These are phyloP conservation scores for Niebla homalea DNA, from an alignment of 495 filamentous ascomycete genomes.

Conservation along the genomic window DNA sequence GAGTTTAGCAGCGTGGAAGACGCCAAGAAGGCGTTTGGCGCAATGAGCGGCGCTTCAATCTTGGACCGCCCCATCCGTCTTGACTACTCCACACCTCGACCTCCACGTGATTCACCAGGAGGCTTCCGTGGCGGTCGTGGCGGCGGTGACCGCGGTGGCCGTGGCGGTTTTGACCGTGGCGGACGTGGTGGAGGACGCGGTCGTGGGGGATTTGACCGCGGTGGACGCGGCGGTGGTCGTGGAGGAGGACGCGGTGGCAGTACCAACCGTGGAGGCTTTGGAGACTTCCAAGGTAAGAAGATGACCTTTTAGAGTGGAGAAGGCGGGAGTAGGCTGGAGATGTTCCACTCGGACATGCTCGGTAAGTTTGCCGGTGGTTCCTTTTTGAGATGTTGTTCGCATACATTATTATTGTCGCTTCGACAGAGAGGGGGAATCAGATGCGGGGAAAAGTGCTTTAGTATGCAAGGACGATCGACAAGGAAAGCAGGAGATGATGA, in stretches of 20 bases:
- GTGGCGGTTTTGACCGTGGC: slow-evolving; percentile 39
- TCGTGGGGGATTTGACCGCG: slow-evolving; percentile 30
- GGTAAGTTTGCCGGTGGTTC: neutral
- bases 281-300: slow-evolving; percentile 86
- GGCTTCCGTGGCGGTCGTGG: slow-evolving; percentile 29
- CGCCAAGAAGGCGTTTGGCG: slow-evolving; percentile 60
- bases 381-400: neutral
- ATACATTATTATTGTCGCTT: too few relatives aligned
- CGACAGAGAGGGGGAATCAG: too few relatives aligned
- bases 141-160: slow-evolving; percentile 33
- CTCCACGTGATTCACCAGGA: slow-evolving; percentile 33
- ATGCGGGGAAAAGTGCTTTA: too few relatives aligned
- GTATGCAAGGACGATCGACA: too few relatives aligned
- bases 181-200: slow-evolving; percentile 41
- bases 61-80: slow-evolving; percentile 72
- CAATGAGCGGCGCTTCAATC: slow-evolving; percentile 63
- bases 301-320: slow-evolving; percentile 56
- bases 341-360: neutral
- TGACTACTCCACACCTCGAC: slow-evolving; percentile 75
- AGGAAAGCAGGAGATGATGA: too few relatives aligned
- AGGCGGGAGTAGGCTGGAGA: too few relatives aligned
- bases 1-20: slow-evolving; percentile 75
- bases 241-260: slow-evolving; percentile 40
- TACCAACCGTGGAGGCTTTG: slow-evolving; percentile 61
- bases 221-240: slow-evolving; percentile 38